These are phyloP conservation scores for Speleostelium caveatum DNA, from an alignment of 78 protist genomes.

Conservation along the genomic window DNA sequence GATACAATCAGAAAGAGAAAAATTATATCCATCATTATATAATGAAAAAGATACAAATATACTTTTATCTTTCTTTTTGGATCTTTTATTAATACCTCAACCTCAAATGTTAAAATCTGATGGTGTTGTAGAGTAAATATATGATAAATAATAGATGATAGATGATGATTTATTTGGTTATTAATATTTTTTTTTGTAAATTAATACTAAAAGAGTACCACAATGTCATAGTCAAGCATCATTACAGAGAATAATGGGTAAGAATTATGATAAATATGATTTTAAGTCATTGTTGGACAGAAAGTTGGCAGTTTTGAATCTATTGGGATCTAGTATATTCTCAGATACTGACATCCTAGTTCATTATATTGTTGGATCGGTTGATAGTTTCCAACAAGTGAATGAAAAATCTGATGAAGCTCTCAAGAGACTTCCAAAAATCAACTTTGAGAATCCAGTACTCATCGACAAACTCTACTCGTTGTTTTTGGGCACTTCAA, in stretches of 20 bases:
- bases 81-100: constrained; percentile 32
- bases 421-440: constrained; percentile 33
- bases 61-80: constrained; percentile 40
- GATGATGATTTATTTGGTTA: background rate
- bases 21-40: background rate
- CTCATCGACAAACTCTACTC: constrained; percentile 4
- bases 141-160: background rate
- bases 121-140: background rate
- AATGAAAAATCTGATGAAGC: constrained; percentile 31
- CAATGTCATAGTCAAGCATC: constrained; percentile 26
- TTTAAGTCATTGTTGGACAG: constrained; percentile 31
- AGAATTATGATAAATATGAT: constrained; percentile 48
- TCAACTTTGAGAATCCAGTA: constrained; percentile 16
- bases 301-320: constrained; percentile 15
- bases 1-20: constrained; percentile 22
- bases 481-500: constrained; percentile 10
- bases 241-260: constrained; percentile 59
- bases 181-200: background rate
- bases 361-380: constrained; percentile 8
- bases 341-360: constrained; percentile 16
- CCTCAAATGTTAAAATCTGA: background rate
- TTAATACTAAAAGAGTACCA: constrained; percentile 26
- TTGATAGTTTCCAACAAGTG: constrained; percentile 18
- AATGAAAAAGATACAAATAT: constrained; percentile 33
- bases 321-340: background rate